Evolutionary conservation across 768 basidiomycete species (phyloP), one percentile per base, ranked within the genome.

Genomic region (Lentinula edodes): DNA sequence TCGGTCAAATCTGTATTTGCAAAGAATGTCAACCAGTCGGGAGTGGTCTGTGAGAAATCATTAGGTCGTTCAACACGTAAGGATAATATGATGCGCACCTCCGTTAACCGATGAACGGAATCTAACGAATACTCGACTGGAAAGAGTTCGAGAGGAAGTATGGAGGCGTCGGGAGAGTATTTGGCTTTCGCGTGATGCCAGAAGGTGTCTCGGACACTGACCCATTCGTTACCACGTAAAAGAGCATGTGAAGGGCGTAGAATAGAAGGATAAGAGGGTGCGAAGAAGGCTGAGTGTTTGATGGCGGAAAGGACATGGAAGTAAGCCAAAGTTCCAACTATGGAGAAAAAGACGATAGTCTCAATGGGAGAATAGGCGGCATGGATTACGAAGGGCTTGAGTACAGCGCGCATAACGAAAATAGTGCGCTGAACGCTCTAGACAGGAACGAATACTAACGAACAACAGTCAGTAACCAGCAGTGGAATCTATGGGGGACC

Each of bases 271-370:
- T 80, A 64, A 15, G 79, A 69, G 0, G 88, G 78, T 0, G 85
- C 85, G 59, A 94, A 83, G 74, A 94, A 89, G 23, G 90, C 81
- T 0, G 90, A 93, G 68, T 94, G 87, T 68, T 95, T 95, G 70
- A 98, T 90, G 57, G 91, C 90, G 60, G 85, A 85, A 63, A 99
- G 83, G 66, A 97, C 82, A 69, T 96, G 94, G 73, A 98, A 97
- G 74, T 98, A 98, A 52, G 93, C 90, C 56, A 98, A 83, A 0
- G 97, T 98, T 20, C 91, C 90, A 62, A 95, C 72, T 68, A 95
- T 85, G 72, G 88, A 92, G 78, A 93, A 90, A 72, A 87, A 85
- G 61, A 97, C 94, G 65, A 97, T 93, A 7, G 90, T 90, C 70
- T 98, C 95, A 64, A 93, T 91, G 53, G 91, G 91, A 5, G 80